Base-by-base conservation (phyloP, 2,329 filamentous ascomycete genomes). In the Arthrinium phaeospermum region DNA sequence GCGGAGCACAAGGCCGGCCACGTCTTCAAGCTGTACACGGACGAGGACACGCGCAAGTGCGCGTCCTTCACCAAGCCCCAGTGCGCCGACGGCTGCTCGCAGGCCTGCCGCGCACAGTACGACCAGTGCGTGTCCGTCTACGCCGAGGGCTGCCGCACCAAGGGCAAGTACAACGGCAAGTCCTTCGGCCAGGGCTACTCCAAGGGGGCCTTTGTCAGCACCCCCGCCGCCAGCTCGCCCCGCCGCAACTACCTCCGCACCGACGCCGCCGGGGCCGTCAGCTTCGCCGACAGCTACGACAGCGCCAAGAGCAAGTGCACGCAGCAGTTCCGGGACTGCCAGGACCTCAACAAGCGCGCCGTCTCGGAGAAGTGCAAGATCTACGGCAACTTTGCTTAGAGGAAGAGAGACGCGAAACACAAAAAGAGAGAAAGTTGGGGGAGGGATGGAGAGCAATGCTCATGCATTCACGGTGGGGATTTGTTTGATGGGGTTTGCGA, bases 101-200 rank as follows among this genome's bases (percentile, higher is more conserved):
- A 87, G 74, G 87, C 88, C 44, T 90, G 88, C 82, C 83, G 86
- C 79, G 81, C 82, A 70, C 88, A 90, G 82, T 87, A 85, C 78
- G 77, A 85, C 47, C 79, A 84, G 71, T 90, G 88, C 78, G 75
- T 83, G 34, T 78, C 78, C 53, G 84, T 85, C 51, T 90, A 90
- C 75, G 86, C 84, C 72, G 78, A 87, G 79, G 83, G 85, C 57
- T 89, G 87, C 81, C 81, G 82, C 76, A 71, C 73, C 12, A 75
- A 76, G 71, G 78, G 77, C 73, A 73, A 71, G 72, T 75, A 76
- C 68, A 76, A 78, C 71, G 67, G 72, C 46, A 67, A 64, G 44
- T 64, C 49, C 27, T 73, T 71, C 73, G 79, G 78, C 30, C 19
- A 41, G 19, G 57, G 57, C 57, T 64, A 64, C 57, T 41, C 57